Evolutionary conservation across 352 stramenopile genomes (phyloP), one percentile per base, ranked within the genome.

Genomic region (Lagenidium giganteum): DNA sequence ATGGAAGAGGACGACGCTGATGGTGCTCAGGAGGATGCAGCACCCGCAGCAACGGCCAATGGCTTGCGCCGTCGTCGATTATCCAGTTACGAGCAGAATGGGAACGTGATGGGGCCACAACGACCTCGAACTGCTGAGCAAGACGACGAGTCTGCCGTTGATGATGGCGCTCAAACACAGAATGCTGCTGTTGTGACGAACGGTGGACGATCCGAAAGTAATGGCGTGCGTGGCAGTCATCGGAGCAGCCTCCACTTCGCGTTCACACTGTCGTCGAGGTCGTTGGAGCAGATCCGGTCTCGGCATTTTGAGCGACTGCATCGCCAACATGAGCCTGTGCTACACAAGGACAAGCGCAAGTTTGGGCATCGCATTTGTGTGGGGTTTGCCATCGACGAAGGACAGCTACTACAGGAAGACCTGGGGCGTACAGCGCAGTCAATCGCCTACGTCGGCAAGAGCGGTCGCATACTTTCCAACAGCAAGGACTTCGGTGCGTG

Each of bases 361-460:
- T 77, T 67, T 6, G 61, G 62, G 25, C 71, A 83, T 29, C 60
- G 64, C 51, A 44, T 86, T 3, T 59, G 56, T 2, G 48, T 86
- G 2, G 73, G 73, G 0, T 86, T 86, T 52, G 13, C 68, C 5
- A 32, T 83, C 22, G n/a, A 27, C 28, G 20, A 66, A 68, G 6
- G 33, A 21, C 2, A 54, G 51, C 1, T 52, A 46, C 17, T 42
- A 47, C 61, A 79, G 35, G 41, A 56, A 34, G 65, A 82, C 48
- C 53, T 86, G 11, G 69, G 70, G 2, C 41, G 62, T 28, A 36
- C 49, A 12, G 58, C 43, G 13, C 70, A 61, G 25, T 67, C 70
- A 13, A 33, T 87, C 30, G 74, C 68, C 12, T 79, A 83, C 31
- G 56, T 77, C 8, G 74, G 74, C 11, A 82, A 68, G 18, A 80